A percentile compares a stretch with the other conserved stretches of the same genome.
phyloP scores from a whole-genome alignment of 192 early-diverging fungal species.

The Entomortierella beljakovae region DNA sequence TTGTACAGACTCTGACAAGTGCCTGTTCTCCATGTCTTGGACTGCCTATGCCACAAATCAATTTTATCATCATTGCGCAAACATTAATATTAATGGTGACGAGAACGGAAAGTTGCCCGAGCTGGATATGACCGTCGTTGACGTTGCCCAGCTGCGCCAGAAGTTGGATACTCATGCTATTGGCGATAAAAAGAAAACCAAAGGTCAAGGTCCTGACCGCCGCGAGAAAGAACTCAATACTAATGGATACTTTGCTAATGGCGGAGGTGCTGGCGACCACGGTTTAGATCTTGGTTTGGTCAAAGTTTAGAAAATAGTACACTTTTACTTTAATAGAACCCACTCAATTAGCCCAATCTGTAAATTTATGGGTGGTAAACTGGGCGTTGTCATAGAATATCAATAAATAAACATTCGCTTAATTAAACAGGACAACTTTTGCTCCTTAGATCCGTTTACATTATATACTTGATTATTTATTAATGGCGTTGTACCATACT shows the following conservation, averaged over 20 bases:
- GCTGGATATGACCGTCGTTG: conserved; percentile 16
- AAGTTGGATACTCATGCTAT: conserved; percentile 12
- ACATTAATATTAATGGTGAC: conserved; percentile 65
- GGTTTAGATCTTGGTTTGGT: conserved; percentile 18
- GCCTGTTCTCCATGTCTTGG: conserved; percentile 68
- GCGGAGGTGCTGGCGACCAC: conserved; percentile 1
- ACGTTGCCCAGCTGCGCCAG: neutral
- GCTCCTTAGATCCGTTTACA: no score
- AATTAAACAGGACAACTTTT: no score
- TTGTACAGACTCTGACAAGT: conserved; percentile 38
- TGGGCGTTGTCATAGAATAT: no score
- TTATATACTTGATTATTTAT: no score
- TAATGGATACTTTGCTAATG: conserved; percentile 15
- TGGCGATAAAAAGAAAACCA: conserved; percentile 8
- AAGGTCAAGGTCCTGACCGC: conserved; percentile 6
- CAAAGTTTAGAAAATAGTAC: no score
- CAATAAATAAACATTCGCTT: no score
- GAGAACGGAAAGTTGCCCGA: conserved; percentile 21
- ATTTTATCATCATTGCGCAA: conserved; percentile 80
- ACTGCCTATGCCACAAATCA: conserved; percentile 73
- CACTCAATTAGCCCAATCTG: no score
- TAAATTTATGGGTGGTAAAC: no score
- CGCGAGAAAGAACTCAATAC: conserved; percentile 3
- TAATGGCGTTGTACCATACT: no score
- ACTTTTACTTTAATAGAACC: no score